phyloP scores from a whole-genome alignment of 2,329 filamentous ascomycete species.

The Lecanicillium sp. region DNA sequence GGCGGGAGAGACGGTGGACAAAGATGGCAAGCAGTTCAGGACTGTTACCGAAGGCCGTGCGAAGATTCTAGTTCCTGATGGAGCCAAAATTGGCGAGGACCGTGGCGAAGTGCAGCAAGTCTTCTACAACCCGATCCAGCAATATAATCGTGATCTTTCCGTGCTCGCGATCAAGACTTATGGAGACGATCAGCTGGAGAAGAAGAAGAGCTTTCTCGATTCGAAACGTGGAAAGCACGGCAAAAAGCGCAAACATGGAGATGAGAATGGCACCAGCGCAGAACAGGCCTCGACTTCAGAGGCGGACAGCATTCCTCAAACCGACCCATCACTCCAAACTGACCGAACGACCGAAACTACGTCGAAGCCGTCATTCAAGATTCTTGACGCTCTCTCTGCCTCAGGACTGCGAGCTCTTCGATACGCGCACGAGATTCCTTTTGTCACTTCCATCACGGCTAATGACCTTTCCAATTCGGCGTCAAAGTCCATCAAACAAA shows the following conservation, averaged over 20 bases:
- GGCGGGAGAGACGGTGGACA: conserved; percentile 17
- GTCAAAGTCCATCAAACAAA: conserved; percentile 71
- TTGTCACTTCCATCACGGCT: conserved; percentile 71
- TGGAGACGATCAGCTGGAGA: conserved; percentile 55
- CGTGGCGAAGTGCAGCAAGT: conserved; percentile 65
- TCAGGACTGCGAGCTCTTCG: conserved; percentile 85
- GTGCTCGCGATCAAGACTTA: conserved; percentile 88
- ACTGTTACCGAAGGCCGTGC: conserved; percentile 48
- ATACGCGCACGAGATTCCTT: conserved; percentile 86
- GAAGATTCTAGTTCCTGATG: conserved; percentile 45
- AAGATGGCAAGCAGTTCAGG: conserved; percentile 40
- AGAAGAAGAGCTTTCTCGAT: conserved; percentile 20
- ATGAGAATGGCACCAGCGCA: conserved; percentile 18
- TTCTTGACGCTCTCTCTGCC: conserved; percentile 89
- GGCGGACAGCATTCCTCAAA: no score
- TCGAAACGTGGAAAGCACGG: conserved; percentile 27
- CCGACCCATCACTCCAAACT: no score
- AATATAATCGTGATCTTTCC: conserved; percentile 95
- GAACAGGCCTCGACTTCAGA: conserved; percentile 6
- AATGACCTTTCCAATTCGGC: conserved; percentile 81
- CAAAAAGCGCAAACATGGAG: conserved; percentile 31
- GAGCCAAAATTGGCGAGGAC: conserved; percentile 36
- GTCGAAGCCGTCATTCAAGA: conserved; percentile 53
- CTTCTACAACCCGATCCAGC: conserved; percentile 98
- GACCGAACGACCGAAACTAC: conserved; percentile 17